These are phyloP conservation scores for Aspergillus bombycis DNA, from an alignment of 2,329 filamentous ascomycete species.

Conservation along the genomic window DNA sequence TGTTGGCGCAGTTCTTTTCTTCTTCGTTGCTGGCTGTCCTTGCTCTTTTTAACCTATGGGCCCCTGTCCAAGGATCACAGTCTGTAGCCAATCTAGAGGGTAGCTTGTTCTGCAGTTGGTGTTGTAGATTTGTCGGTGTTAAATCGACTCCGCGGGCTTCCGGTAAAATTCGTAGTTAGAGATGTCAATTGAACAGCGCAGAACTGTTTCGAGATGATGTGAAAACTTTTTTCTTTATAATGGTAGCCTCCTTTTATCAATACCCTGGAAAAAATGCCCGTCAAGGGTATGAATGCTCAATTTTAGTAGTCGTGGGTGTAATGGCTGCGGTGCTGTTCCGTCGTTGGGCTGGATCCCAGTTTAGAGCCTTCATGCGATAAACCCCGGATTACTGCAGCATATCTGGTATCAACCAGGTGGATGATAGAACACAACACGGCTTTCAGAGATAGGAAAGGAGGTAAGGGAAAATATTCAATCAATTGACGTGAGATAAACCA, in stretches of 20 bases:
- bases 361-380: conserved; percentile 3
- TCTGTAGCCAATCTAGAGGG: background rate
- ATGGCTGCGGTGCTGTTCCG: background rate
- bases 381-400: conserved; percentile 8
- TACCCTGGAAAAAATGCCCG: background rate
- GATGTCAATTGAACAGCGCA: background rate
- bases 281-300: background rate
- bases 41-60: background rate
- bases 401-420: background rate
- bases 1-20: background rate
- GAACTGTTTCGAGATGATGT: background rate
- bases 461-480: background rate
- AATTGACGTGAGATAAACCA: conserved; percentile 1
- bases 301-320: background rate
- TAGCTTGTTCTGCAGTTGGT: background rate
- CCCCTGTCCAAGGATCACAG: background rate
- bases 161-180: conserved; percentile 8
- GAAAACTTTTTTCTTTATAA: background rate
- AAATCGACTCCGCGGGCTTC: conserved; percentile 22
- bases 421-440: no score
- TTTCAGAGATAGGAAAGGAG: background rate
- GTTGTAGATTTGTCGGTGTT: conserved; percentile 3
- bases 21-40: background rate
- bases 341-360: background rate
- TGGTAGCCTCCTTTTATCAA: background rate